Percentiles rank a stretch among this genome's conserved stretches.
Conservation (phyloP, 1,284 basidiomycete genomes). For the Dichomitus squalens region DNA sequence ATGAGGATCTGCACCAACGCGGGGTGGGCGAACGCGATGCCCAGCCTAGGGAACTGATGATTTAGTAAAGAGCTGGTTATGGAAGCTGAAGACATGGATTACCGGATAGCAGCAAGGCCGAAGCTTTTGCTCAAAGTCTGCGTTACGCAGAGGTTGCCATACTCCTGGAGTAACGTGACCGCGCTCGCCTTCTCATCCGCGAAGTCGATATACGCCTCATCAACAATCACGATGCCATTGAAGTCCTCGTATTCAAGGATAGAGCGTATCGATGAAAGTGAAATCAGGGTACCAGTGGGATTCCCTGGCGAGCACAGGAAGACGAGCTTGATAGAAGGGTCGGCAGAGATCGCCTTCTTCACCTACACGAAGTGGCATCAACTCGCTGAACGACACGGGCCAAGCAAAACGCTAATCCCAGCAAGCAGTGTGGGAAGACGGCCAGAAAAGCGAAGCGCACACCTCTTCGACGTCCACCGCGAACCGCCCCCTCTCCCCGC, state of each 20-base stretch:
- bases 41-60: constrained; percentile 59
- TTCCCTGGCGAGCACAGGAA: constrained; percentile 98
- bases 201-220: constrained; percentile 99
- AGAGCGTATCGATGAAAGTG: constrained; percentile 69
- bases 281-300: constrained; percentile 90
- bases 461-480: constrained; percentile 79
- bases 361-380: constrained; percentile 50
- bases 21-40: constrained; percentile 89
- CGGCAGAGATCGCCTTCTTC: constrained; percentile 64
- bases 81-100: constrained; percentile 1
- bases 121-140: constrained; percentile 98
- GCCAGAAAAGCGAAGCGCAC: constrained; percentile 32
- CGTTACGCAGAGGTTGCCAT: constrained; percentile 89
- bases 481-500: constrained; percentile 76
- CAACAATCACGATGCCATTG: constrained; percentile 91
- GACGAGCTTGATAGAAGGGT: constrained; percentile 85
- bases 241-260: constrained; percentile 83
- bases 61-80: not conserved
- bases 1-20: constrained; percentile 89
- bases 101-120: constrained; percentile 94
- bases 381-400: not conserved
- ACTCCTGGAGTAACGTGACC: constrained; percentile 74
- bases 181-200: constrained; percentile 67
- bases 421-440: not conserved
- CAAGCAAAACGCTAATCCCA: no score